Percentiles rank a stretch among this genome's conserved stretches.
Evolutionary conservation across 495 filamentous ascomycete species (phyloP).

Genomic region (Aspergillus nanangensis): DNA sequence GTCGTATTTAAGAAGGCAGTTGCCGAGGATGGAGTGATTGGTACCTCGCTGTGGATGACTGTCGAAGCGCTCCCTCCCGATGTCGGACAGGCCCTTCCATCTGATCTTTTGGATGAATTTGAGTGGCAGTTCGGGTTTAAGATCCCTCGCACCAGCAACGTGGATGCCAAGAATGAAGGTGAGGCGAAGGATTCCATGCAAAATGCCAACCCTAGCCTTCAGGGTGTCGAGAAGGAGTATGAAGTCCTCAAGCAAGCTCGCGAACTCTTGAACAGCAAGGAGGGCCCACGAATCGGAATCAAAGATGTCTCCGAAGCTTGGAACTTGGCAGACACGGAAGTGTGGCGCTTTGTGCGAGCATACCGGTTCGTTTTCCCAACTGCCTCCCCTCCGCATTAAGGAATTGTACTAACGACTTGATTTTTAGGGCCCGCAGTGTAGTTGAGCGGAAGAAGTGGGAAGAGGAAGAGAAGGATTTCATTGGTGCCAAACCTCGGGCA

Average conservation of each 20-base stretch:
- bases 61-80: slow-evolving; percentile 57
- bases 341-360: slow-evolving; percentile 85
- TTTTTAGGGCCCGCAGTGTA: slow-evolving; percentile 35
- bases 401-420: slow-evolving; percentile 10
- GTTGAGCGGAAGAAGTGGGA: slow-evolving; percentile 45
- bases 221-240: slow-evolving; percentile 51
- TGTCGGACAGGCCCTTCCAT: slow-evolving; percentile 36
- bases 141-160: slow-evolving; percentile 53
- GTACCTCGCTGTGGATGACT: slow-evolving; percentile 73
- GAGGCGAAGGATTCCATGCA: slow-evolving; percentile 37
- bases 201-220: slow-evolving; percentile 38
- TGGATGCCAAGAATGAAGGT: slow-evolving; percentile 49
- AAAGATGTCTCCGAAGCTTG: slow-evolving; percentile 75
- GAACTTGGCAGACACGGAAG: slow-evolving; percentile 90
- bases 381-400: neutral
- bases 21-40: slow-evolving; percentile 55
- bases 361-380: slow-evolving; percentile 36
- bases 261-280: slow-evolving; percentile 42
- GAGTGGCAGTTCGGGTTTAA: slow-evolving; percentile 90
- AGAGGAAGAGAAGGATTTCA: slow-evolving; percentile 40
- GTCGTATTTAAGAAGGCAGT: slow-evolving; percentile 78
- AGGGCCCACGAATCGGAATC: slow-evolving; percentile 32
- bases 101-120: slow-evolving; percentile 53
- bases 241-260: slow-evolving; percentile 58
- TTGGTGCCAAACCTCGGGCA: slow-evolving; percentile 21